These are phyloP conservation scores for Fusarium armeniacum DNA, from an alignment of 2,329 filamentous ascomycete species.

Conservation along the genomic window DNA sequence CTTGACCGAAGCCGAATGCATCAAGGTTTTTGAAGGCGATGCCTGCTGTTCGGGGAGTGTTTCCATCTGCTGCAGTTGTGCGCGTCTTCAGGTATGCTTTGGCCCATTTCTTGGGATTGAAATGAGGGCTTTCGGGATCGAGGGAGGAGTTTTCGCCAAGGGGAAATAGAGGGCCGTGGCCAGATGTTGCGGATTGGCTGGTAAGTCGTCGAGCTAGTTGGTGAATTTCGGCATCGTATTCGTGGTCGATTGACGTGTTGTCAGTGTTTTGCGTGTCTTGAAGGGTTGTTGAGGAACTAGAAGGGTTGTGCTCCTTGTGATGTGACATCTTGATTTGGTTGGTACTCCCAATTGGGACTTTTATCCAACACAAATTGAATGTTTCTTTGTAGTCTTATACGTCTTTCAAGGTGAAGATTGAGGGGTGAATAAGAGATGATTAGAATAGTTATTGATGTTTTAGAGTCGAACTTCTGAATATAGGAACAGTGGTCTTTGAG, in stretches of 20 bases:
- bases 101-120: conserved; percentile 60
- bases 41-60: conserved; percentile 69
- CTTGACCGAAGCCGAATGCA: conserved; percentile 73
- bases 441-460: background rate
- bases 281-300: conserved; percentile 3
- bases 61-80: conserved; percentile 57
- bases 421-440: background rate
- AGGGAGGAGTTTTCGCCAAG: conserved; percentile 45
- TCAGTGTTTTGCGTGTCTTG: conserved; percentile 7
- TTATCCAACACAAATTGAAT: background rate
- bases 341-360: background rate
- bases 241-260: background rate
- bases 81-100: conserved; percentile 54
- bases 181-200: conserved; percentile 21
- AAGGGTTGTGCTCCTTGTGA: background rate
- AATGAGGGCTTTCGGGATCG: conserved; percentile 57
- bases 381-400: background rate
- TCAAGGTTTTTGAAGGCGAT: conserved; percentile 75
- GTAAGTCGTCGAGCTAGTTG: conserved; percentile 35
- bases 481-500: background rate
- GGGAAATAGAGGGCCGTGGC: conserved; percentile 40
- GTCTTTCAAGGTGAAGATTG: too few relatives aligned
- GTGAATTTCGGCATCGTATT: conserved; percentile 17
- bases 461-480: background rate
- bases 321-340: background rate